A percentile compares a stretch with the other conserved stretches of the same genome.
Conservation (phyloP, 805 yeast species). For the Suhomyces xylopsoci region DNA sequence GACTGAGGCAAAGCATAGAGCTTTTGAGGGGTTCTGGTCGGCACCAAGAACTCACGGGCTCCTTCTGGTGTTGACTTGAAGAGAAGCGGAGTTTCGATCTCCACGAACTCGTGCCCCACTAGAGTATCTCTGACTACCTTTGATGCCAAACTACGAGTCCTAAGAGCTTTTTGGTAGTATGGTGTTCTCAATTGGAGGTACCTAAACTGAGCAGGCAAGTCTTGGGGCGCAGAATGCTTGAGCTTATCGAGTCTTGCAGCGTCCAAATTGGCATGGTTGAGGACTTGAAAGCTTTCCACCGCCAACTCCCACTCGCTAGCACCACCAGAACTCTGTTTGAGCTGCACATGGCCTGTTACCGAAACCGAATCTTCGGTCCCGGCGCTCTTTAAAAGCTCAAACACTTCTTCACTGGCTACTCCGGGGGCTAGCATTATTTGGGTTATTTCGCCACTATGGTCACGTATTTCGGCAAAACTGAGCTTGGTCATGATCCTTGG, state of each 20-base stretch:
- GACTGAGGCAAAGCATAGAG: constrained; percentile 95
- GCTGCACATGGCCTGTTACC: constrained; percentile 53
- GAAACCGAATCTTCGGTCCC: constrained; percentile 71
- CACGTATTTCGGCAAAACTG: constrained; percentile 75
- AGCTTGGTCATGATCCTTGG: constrained; percentile 70
- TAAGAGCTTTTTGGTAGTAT: constrained; percentile 53
- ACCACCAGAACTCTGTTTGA: constrained; percentile 22
- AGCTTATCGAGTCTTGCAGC: constrained; percentile 68
- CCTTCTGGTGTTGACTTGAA: constrained; percentile 98
- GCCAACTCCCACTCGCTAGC: constrained; percentile 52
- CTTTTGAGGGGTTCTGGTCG: constrained; percentile 60
- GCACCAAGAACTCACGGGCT: constrained; percentile 92
- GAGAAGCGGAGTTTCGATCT: constrained; percentile 87
- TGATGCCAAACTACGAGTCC: constrained; percentile 55
- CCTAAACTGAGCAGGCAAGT: constrained; percentile 76
- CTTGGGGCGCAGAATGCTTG: constrained; percentile 46
- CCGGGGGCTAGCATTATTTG: constrained; percentile 49
- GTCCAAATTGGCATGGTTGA: constrained; percentile 61
- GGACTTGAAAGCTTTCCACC: constrained; percentile 47
- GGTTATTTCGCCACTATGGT: constrained; percentile 59
- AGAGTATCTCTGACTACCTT: constrained; percentile 42
- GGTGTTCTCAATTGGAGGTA: constrained; percentile 74
- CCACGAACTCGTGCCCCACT: constrained; percentile 53
- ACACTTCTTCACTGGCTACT: constrained; percentile 36
- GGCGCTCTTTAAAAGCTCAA: constrained; percentile 43